Evolutionary conservation across 1,284 basidiomycete genomes (phyloP).

Genomic region (Heterobasidion parviporum): DNA sequence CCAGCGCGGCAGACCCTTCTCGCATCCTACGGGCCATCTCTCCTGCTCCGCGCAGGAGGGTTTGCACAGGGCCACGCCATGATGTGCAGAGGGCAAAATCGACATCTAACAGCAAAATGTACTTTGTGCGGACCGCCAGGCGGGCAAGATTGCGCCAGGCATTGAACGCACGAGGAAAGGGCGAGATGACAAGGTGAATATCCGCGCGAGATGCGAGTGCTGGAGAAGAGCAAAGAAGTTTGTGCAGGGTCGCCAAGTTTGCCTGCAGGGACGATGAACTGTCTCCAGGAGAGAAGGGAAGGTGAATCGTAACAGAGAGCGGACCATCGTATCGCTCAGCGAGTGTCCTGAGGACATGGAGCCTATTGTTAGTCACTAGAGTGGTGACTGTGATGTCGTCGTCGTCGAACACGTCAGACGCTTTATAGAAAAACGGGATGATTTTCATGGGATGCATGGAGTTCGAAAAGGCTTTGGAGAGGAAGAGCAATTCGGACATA

Average conservation of each 20-base stretch:
- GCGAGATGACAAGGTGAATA: slow-evolving; percentile 80
- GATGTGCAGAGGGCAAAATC: slow-evolving; percentile 80
- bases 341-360: slow-evolving; percentile 61
- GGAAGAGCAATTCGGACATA: slow-evolving; percentile 24
- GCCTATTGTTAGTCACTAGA: slow-evolving; percentile 72
- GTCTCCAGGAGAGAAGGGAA: slow-evolving; percentile 27
- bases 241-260: slow-evolving; percentile 52
- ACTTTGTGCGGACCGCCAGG: slow-evolving; percentile 71
- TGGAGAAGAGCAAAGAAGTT: slow-evolving; percentile 55
- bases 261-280: slow-evolving; percentile 14
- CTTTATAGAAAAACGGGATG: slow-evolving; percentile 74
- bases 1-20: slow-evolving; percentile 56
- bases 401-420: slow-evolving; percentile 35
- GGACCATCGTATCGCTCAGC: slow-evolving; percentile 73
- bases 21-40: slow-evolving; percentile 28
- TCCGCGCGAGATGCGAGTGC: slow-evolving; percentile 68
- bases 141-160: slow-evolving; percentile 81
- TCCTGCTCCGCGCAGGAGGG: slow-evolving; percentile 11
- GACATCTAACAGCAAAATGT: slow-evolving; percentile 83
- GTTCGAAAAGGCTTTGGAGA: slow-evolving; percentile 62
- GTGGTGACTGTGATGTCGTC: slow-evolving; percentile 81
- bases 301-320: slow-evolving; percentile 74
- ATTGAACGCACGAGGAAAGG: slow-evolving; percentile 60
- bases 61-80: slow-evolving; percentile 50
- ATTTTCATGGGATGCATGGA: slow-evolving; percentile 66